Evolutionary conservation across 441 rosid genomes (phyloP).

Genomic region (Flueggea neowawraea): DNA sequence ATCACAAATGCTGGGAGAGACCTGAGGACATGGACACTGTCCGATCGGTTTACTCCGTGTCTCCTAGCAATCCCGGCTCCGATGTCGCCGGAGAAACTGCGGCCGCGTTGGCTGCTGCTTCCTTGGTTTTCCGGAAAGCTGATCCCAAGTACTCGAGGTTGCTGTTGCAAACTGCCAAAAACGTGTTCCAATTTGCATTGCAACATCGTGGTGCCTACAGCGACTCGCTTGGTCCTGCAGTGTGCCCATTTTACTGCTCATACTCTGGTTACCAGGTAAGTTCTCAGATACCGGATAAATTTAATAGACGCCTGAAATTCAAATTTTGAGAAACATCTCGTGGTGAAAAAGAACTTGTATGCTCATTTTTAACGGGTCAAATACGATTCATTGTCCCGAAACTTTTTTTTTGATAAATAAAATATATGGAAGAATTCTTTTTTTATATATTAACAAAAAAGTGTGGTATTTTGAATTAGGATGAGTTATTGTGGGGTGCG

Average conservation of each 20-base stretch:
- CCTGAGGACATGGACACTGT: conserved; percentile 87
- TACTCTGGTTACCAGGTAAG: conserved; percentile 84
- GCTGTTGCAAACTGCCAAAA: conserved; percentile 56
- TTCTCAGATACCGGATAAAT: not conserved
- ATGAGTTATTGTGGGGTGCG: conserved; percentile 81
- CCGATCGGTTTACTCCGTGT: conserved; percentile 51
- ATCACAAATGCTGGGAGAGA: conserved; percentile 85
- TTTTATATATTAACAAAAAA: too few species aligned
- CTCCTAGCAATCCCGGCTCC: conserved; percentile 63
- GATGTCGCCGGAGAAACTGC: conserved; percentile 82
- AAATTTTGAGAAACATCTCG: too few species aligned
- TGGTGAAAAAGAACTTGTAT: too few species aligned
- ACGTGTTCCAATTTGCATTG: conserved; percentile 72
- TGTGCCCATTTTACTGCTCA: conserved; percentile 90
- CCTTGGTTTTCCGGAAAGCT: conserved; percentile 55
- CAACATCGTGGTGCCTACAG: conserved; percentile 79
- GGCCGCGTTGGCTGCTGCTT: conserved; percentile 72
- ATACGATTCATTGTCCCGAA: too few species aligned
- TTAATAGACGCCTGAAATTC: too few species aligned
- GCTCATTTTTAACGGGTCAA: too few species aligned
- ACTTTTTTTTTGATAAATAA: too few species aligned
- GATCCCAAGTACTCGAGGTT: conserved; percentile 54
- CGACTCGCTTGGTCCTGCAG: conserved; percentile 71
- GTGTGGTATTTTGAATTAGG: conserved; percentile 37
- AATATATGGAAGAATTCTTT: too few species aligned